Conservation (phyloP, 2,329 filamentous ascomycete genomes). For the Samsoniella hepiali region DNA sequence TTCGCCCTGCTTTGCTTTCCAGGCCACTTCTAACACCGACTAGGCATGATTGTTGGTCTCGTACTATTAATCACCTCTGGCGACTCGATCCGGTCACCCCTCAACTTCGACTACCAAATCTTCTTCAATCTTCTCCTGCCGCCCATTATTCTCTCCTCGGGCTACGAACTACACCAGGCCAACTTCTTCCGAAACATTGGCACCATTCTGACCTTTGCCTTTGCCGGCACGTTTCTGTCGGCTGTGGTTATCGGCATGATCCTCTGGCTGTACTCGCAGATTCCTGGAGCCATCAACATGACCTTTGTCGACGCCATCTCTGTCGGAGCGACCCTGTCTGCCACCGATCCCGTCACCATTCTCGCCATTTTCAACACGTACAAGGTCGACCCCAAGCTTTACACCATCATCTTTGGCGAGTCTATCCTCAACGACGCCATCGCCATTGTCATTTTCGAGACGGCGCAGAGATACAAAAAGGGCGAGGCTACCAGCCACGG, state of each 20-base stretch:
- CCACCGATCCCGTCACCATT: slow-evolving; percentile 96
- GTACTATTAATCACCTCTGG: slow-evolving; percentile 78
- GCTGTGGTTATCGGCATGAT: slow-evolving; percentile 90
- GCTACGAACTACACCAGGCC: slow-evolving; percentile 95
- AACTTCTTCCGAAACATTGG: slow-evolving; percentile 99
- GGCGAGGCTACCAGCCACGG: slow-evolving; percentile 70
- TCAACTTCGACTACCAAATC: slow-evolving; percentile 98
- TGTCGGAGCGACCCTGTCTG: slow-evolving; percentile 91
- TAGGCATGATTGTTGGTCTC: slow-evolving; percentile 93
- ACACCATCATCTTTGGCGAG: slow-evolving; percentile 98
- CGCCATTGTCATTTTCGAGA: slow-evolving; percentile 97
- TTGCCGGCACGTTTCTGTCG: slow-evolving; percentile 94
- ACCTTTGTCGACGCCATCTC: slow-evolving; percentile 94
- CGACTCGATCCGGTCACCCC: slow-evolving; percentile 80
- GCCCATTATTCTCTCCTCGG: slow-evolving; percentile 94
- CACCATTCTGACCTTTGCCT: slow-evolving; percentile 95
- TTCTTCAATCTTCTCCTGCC: slow-evolving; percentile 99
- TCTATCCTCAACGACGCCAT: slow-evolving; percentile 98
- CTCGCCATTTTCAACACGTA: slow-evolving; percentile 98
- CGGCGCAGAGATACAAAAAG: slow-evolving; percentile 86
- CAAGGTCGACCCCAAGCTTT: slow-evolving; percentile 97
- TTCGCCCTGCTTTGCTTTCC: no score
- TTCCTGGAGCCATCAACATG: slow-evolving; percentile 81
- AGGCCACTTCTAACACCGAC: not conserved
- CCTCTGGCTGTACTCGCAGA: slow-evolving; percentile 81